Conservation (phyloP, 306 rosid genomes). For the Lupinus albus region DNA sequence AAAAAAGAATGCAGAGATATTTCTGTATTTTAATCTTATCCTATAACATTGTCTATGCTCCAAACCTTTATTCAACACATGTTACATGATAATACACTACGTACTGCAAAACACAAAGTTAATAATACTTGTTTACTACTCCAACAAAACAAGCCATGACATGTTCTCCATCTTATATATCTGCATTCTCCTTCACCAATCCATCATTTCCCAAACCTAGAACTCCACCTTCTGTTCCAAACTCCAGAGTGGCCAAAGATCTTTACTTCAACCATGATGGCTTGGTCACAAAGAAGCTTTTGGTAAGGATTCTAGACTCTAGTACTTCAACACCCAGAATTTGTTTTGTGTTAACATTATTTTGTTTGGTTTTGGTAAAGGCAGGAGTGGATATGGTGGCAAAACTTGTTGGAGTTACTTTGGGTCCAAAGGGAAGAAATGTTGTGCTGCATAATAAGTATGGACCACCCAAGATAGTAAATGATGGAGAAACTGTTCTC, state of each 20-base stretch:
- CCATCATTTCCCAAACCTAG: constrained; percentile 49
- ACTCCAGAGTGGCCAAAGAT: constrained; percentile 66
- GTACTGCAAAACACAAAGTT: neutral
- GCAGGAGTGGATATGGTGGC: constrained; percentile 88
- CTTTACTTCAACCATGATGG: constrained; percentile 79
- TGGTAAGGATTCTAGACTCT: constrained; percentile 46
- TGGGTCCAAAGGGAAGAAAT: constrained; percentile 95
- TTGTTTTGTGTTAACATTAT: constrained; percentile 31
- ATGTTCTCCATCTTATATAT: constrained; percentile 57
- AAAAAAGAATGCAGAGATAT: constrained; percentile 5
- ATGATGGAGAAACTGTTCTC: constrained; percentile 94
- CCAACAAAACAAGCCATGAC: constrained; percentile 56
- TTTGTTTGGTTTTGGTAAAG: constrained; percentile 44
- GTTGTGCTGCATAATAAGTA: constrained; percentile 83
- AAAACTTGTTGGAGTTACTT: constrained; percentile 81
- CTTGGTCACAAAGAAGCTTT: constrained; percentile 69
- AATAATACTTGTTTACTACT: neutral
- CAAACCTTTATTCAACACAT: neutral
- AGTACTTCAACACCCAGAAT: neutral
- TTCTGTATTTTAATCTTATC: constrained; percentile 41
- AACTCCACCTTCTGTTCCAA: constrained; percentile 41
- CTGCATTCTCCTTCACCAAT: constrained; percentile 59
- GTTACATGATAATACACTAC: constrained; percentile 9
- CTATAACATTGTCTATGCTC: constrained; percentile 30
- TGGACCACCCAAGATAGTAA: constrained; percentile 93